Evolutionary conservation across 2,329 filamentous ascomycete species (phyloP).

Genomic region (Coniochaeta sp.): DNA sequence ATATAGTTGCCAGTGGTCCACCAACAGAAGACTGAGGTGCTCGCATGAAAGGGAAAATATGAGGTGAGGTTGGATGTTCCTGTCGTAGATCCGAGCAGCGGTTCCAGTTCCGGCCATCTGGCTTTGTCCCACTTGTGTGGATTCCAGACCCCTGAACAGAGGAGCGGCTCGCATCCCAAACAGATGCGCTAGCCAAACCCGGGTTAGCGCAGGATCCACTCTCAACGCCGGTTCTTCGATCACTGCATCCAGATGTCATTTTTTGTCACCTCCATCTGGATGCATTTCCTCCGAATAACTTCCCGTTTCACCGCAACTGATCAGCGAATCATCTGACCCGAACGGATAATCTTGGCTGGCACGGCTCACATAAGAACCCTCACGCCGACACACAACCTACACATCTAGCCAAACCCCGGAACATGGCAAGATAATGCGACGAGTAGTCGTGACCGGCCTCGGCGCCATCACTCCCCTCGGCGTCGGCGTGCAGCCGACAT

Average conservation of each 20-base stretch:
- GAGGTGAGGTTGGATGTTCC: too few species aligned
- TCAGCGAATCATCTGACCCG: not conserved
- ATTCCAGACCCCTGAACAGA: not conserved
- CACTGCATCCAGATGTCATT: not conserved
- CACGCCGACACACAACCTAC: not conserved
- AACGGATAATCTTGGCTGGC: not conserved
- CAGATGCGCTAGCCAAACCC: not conserved
- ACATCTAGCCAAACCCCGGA: not conserved
- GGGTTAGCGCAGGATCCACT: not conserved
- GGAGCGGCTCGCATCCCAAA: not conserved
- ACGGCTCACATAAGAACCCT: not conserved
- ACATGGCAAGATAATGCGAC: conserved; percentile 49
- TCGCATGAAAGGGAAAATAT: too few species aligned
- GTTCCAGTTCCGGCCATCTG: not conserved
- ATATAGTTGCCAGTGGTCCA: too few species aligned
- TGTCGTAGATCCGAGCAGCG: not conserved
- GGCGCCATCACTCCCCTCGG: conserved; percentile 79
- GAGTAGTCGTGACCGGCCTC: conserved; percentile 78
- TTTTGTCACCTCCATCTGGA: not conserved
- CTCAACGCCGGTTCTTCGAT: not conserved
- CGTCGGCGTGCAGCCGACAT: conserved; percentile 69
- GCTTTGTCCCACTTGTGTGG: not conserved
- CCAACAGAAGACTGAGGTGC: too few species aligned
- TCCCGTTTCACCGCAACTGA: not conserved
- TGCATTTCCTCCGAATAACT: not conserved